Base-by-base conservation (phyloP, 2,329 filamentous ascomycete species). In the Diaporthe sp. region DNA sequence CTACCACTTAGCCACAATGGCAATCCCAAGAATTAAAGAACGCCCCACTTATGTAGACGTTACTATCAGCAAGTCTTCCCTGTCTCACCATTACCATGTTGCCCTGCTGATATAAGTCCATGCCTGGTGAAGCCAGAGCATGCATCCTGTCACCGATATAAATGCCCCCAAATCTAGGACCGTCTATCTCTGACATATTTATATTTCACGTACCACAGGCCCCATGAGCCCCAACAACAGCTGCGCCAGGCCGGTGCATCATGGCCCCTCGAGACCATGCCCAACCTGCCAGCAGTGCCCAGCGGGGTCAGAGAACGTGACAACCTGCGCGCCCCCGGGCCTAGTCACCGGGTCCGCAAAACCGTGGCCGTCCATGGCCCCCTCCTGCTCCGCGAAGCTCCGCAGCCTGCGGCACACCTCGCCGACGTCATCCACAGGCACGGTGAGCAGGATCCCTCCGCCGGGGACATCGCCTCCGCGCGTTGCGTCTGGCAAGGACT, bases 281-380 rank as follows among this genome's bases (percentile, higher is more conserved):
- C 20, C 51, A 4, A 75, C 49, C 51, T 67, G 58, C 74, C 74
- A 75, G 25, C 10, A n/a, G 17, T 73, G 20, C 13, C 74, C 74
- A 15, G 68, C 42, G n/a, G 74, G 70, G 34, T 75, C 74, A 28
- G 28, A 44, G 17, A 75, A 75, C 6, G 42, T 68, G n/a, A 75
- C 20, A 1, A 55, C 44, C 34, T n/a, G 63, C 31, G 17, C 34
- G 8, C 58, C 58, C 74, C 39, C 39, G 13, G 49, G 28, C 58
- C 57, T 42, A 3, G 51, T 8, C 28, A 22, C 22, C 37, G 37
- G 42, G 49, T 13, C 47, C 13, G 17, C 34, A 15, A 47, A 34
- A 22, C 58, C 7, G 31, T 20, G 51, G 4, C 58, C 9, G 12
- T 13, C 72, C 31, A 28, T 15, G 20, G 15, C 15, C 10, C 20